phyloP scores from a whole-genome alignment of 768 basidiomycete genomes.

The Suillus cothurnatus region DNA sequence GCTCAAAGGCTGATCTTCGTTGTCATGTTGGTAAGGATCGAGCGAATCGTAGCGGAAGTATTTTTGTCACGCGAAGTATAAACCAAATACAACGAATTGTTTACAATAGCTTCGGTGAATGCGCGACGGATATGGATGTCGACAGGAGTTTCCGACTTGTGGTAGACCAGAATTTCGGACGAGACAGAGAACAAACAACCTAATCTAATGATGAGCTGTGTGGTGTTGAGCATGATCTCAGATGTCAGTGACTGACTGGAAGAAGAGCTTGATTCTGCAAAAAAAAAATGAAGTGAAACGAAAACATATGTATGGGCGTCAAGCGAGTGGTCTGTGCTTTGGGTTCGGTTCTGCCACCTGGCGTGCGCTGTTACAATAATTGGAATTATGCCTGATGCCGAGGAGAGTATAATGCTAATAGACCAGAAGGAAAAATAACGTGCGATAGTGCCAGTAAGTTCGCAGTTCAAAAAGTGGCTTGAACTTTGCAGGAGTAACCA shows the following conservation, averaged over 20 bases:
- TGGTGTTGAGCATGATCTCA: neutral
- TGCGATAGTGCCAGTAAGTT: neutral
- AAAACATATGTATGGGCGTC: neutral
- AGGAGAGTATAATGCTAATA: neutral
- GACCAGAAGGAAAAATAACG: neutral
- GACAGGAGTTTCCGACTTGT: slow-evolving; percentile 6
- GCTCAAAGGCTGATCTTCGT: slow-evolving; percentile 12
- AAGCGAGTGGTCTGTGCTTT: neutral
- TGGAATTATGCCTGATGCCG: neutral
- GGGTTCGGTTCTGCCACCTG: neutral
- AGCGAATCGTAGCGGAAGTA: slow-evolving; percentile 5
- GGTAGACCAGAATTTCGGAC: neutral
- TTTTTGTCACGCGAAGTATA: slow-evolving; percentile 16
- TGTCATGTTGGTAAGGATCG: neutral
- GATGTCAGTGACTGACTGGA: neutral
- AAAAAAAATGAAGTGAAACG: neutral
- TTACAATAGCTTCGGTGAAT: slow-evolving; percentile 24
- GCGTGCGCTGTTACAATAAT: neutral
- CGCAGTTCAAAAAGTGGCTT: neutral
- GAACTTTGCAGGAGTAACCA: neutral
- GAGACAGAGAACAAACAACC: neutral
- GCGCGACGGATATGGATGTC: slow-evolving; percentile 18
- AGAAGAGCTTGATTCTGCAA: neutral
- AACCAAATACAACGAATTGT: slow-evolving; percentile 15
- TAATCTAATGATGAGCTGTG: slow-evolving; percentile 1